Base-by-base conservation (phyloP, 495 filamentous ascomycete genomes). In the Penicillium maclennaniae region DNA sequence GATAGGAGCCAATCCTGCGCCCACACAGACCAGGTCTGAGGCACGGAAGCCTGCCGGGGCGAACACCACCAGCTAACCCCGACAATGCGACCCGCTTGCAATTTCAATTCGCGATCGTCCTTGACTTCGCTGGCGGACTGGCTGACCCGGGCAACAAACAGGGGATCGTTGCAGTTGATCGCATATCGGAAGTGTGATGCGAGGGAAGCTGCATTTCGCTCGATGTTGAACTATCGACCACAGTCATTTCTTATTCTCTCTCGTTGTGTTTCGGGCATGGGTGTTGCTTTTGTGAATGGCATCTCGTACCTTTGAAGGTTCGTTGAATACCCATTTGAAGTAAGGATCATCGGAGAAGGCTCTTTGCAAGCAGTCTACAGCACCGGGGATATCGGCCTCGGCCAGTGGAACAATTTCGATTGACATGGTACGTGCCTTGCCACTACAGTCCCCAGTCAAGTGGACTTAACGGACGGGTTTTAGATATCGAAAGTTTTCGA, bases 281-380 rank as follows among this genome's bases (percentile, higher is more conserved):
- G 17, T 41, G 16, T 53, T 43, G 37, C 38, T 37, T 50, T 52
- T 47, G 27, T 48, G 31, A 27, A 41, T 43, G 23, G 37, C 38
- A 37, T 23, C n/a, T 52, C 66, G 51, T 71, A 78, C 82, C 65
- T 79, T 80, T 53, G 67, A 66, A 55, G 69, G 76, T 65, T 78
- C 75, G 31, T 73, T 53, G 61, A 81, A 85, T 10, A 81, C 68
- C 83, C 83, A 87, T 10, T 71, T 69, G 63, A 82, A 84, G 59
- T 84, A 87, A 15, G 84, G 84, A 58, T 87, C 85, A 19, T 84
- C 75, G 8, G 74, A 73, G 67, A 88, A 87, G 16, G 83, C 82
- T 59, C 77, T 73, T 56, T 79, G 78, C 45, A 82, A 73, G 53
- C 70, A 76, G 47, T 79, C 73, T 60, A 85, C 76, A 40, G 81